Percentiles rank a stretch among this genome's conserved stretches.
phyloP scores from a whole-genome alignment of 2,329 filamentous ascomycete genomes.

The Pseudodiploospora longispora region DNA sequence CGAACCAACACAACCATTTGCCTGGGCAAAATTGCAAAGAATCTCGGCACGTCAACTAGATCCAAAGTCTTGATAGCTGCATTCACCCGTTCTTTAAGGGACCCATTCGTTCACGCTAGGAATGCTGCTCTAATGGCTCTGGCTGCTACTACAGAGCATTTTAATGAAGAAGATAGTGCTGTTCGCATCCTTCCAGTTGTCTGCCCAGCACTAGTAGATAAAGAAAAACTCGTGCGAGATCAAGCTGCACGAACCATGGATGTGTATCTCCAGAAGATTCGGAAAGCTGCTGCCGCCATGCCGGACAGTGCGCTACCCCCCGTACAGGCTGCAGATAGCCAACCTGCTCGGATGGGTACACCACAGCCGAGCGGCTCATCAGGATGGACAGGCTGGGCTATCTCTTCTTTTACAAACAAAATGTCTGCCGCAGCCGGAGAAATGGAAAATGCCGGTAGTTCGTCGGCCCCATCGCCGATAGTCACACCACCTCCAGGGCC shows the following conservation, averaged over 20 bases:
- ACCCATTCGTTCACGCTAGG: conserved; percentile 90
- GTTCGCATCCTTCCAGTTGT: conserved; percentile 74
- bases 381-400: conserved; percentile 90
- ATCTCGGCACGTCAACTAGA: conserved; percentile 69
- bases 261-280: conserved; percentile 72
- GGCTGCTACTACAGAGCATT: conserved; percentile 75
- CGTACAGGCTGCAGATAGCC: conserved; percentile 42
- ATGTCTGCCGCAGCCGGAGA: conserved; percentile 76
- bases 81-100: conserved; percentile 79
- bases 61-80: conserved; percentile 89
- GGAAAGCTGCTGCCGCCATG: conserved; percentile 69
- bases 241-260: conserved; percentile 88
- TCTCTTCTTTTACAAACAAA: conserved; percentile 97
- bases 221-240: conserved; percentile 89
- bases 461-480: conserved; percentile 31
- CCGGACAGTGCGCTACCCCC: conserved; percentile 73
- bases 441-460: conserved; percentile 56
- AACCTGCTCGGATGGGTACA: conserved; percentile 68
- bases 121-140: conserved; percentile 85
- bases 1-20: conserved; percentile 98
- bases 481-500: conserved; percentile 32
- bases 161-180: conserved; percentile 84
- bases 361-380: conserved; percentile 53
- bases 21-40: conserved; percentile 88
- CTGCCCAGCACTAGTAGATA: conserved; percentile 80